These are phyloP conservation scores for Wickerhamomyces alni DNA, from an alignment of 805 yeast genomes.

Conservation along the genomic window DNA sequence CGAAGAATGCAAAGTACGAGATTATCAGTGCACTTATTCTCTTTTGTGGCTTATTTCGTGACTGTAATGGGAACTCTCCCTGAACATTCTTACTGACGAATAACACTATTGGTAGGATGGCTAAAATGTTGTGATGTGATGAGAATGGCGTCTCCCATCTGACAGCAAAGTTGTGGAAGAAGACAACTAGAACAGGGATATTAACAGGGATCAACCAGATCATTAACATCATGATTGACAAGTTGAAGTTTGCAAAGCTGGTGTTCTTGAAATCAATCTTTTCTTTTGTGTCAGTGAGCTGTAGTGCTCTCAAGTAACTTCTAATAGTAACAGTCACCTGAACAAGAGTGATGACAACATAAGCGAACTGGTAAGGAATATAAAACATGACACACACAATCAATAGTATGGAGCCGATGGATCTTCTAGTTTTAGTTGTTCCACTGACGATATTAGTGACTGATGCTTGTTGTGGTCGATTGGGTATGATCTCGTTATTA, in stretches of 20 bases:
- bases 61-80: slow-evolving; percentile 40
- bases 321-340: slow-evolving; percentile 51
- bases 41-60: slow-evolving; percentile 21
- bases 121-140: slow-evolving; percentile 78
- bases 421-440: slow-evolving; percentile 11
- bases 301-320: slow-evolving; percentile 9
- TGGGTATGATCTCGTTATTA: too few species aligned
- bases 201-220: slow-evolving; percentile 76
- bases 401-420: slow-evolving; percentile 22
- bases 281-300: slow-evolving; percentile 8
- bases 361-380: slow-evolving; percentile 80
- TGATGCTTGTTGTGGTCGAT: too few species aligned
- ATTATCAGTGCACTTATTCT: slow-evolving; percentile 33
- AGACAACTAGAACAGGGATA: slow-evolving; percentile 72
- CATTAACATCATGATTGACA: slow-evolving; percentile 62
- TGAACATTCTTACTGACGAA: slow-evolving; percentile 49
- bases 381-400: slow-evolving; percentile 48
- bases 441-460: not conserved
- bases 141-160: slow-evolving; percentile 81
- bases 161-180: slow-evolving; percentile 70
- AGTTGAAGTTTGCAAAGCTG: slow-evolving; percentile 49
- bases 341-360: slow-evolving; percentile 48
- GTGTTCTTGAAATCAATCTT: slow-evolving; percentile 12
- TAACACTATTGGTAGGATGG: slow-evolving; percentile 66
- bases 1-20: slow-evolving; percentile 50